Evolutionary conservation across 139 green algal genomes (phyloP).

Genomic region (Gonium pectorale): DNA sequence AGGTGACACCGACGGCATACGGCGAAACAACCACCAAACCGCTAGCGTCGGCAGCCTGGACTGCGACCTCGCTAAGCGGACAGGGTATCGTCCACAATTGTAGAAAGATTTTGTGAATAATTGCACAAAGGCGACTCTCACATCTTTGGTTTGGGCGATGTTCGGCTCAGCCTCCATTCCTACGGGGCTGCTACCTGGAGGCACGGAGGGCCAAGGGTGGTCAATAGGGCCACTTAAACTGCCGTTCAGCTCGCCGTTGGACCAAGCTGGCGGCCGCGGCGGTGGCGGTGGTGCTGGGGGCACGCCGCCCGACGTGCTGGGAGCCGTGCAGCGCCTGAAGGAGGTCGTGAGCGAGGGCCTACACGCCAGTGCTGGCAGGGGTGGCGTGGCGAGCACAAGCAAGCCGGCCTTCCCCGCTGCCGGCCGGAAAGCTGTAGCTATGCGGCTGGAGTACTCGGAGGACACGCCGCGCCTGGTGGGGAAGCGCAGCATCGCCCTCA

Average conservation of each 20-base stretch:
- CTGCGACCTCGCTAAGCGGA: too few species aligned
- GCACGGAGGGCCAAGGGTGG: background rate
- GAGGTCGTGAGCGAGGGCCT: background rate
- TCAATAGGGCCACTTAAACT: slow-evolving; percentile 13
- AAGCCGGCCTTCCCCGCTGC: background rate
- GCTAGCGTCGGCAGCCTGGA: too few species aligned
- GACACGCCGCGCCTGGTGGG: slow-evolving; percentile 14
- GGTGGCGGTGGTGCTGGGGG: background rate
- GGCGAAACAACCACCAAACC: too few species aligned
- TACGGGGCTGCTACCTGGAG: background rate
- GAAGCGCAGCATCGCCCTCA: slow-evolving; percentile 18
- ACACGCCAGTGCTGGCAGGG: slow-evolving; percentile 4
- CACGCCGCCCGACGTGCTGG: background rate
- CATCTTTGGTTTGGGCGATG: too few species aligned
- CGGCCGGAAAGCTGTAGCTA: background rate
- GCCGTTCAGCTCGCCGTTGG: background rate
- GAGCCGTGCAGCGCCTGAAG: background rate
- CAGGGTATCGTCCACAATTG: too few species aligned
- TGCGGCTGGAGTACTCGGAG: slow-evolving; percentile 3
- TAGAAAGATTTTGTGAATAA: too few species aligned
- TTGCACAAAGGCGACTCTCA: too few species aligned
- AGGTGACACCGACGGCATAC: too few species aligned
- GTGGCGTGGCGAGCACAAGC: slow-evolving; percentile 19
- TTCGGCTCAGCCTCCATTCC: background rate
- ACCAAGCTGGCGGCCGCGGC: background rate